phyloP scores from a whole-genome alignment of 495 filamentous ascomycete species.

The Lasiosphaeris hirsuta region DNA sequence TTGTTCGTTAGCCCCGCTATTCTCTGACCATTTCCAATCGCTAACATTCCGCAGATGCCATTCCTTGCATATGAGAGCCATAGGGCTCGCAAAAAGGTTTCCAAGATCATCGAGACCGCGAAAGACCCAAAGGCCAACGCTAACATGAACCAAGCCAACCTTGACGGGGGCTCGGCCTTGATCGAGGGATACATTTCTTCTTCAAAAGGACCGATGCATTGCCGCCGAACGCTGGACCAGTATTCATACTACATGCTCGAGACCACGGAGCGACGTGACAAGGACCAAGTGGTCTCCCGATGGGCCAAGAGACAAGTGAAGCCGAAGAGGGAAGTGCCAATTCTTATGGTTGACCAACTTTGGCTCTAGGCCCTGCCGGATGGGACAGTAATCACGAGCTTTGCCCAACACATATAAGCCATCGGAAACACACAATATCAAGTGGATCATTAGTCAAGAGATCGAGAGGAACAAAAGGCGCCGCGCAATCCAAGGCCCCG shows the following conservation, averaged over 20 bases:
- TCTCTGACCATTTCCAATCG: not conserved
- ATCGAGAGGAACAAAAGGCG: slow-evolving; percentile 9
- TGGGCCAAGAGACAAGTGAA: slow-evolving; percentile 3
- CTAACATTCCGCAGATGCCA: slow-evolving; percentile 8
- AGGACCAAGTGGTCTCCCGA: slow-evolving; percentile 14
- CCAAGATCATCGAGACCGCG: not conserved
- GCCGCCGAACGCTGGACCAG: slow-evolving; percentile 12
- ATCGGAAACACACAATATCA: slow-evolving; percentile 14
- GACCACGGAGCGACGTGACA: slow-evolving; percentile 12
- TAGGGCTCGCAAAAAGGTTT: not conserved
- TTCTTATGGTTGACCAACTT: slow-evolving; percentile 25
- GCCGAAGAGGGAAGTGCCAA: slow-evolving; percentile 2
- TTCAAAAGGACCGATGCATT: slow-evolving; percentile 4
- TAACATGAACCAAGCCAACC: not conserved
- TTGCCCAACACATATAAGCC: slow-evolving; percentile 16
- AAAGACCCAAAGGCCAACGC: not conserved
- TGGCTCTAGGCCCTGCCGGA: slow-evolving; percentile 21
- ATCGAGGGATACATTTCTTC: not conserved
- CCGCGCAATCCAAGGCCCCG: slow-evolving; percentile 1
- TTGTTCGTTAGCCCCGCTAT: not conserved
- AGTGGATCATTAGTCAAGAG: slow-evolving; percentile 3
- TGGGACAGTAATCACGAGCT: slow-evolving; percentile 19
- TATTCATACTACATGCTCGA: slow-evolving; percentile 15
- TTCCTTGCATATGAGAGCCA: slow-evolving; percentile 16
- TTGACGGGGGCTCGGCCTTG: not conserved